A percentile compares a stretch with the other conserved stretches of the same genome.
Evolutionary conservation across 768 basidiomycete species (phyloP).

Genomic region (Pholiota conissans): DNA sequence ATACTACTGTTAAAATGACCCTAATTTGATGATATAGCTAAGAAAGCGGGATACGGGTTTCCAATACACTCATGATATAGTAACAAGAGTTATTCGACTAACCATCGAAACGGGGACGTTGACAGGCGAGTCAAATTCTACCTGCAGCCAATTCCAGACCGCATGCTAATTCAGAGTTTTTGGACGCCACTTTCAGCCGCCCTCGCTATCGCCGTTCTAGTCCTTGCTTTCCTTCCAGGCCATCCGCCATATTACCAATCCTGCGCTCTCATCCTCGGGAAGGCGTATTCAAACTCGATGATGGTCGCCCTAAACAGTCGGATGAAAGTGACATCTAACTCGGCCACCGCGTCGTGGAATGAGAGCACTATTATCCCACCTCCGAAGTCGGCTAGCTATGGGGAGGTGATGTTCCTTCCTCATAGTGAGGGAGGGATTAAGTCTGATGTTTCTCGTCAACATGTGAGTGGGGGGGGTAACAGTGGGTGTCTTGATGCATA

Average conservation of each 20-base stretch:
- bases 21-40: constrained; percentile 7
- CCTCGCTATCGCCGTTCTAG: constrained; percentile 9
- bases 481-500: too few species aligned
- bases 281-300: constrained; percentile 15
- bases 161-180: not conserved
- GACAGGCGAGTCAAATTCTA: constrained; percentile 9
- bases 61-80: constrained; percentile 10
- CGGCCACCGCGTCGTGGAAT: not conserved
- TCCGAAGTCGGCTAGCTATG: not conserved
- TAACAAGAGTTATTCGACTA: constrained; percentile 13
- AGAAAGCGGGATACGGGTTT: constrained; percentile 1
- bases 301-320: constrained; percentile 17
- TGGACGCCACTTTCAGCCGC: not conserved
- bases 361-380: not conserved
- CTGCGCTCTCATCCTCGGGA: constrained; percentile 11
- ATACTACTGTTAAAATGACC: not conserved
- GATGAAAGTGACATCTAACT: constrained; percentile 3
- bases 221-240: constrained; percentile 2
- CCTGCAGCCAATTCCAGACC: too few species aligned
- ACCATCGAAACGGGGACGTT: constrained; percentile 17
- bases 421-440: not conserved
- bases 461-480: too few species aligned
- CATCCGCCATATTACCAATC: constrained; percentile 8
- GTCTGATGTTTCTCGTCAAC: not conserved
- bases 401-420: not conserved